phyloP scores from a whole-genome alignment of 495 filamentous ascomycete species.

The Jackrogersella minutella region DNA sequence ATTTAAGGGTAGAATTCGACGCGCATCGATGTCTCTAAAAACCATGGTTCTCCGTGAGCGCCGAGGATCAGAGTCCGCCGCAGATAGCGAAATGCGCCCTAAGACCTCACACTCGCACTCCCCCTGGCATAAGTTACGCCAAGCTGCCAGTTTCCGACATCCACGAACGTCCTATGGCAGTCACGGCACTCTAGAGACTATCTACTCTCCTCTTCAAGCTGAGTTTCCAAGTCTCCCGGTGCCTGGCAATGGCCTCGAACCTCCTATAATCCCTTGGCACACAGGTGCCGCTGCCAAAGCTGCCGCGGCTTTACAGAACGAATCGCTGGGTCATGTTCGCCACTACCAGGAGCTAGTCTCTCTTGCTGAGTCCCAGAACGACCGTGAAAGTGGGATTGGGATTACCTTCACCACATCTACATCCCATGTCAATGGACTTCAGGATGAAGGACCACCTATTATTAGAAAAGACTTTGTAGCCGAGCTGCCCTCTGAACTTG shows the following conservation, averaged over 20 bases:
- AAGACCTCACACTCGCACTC: conserved; percentile 58
- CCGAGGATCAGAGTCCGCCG: conserved; percentile 51
- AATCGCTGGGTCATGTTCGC: conserved; percentile 50
- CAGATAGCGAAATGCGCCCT: conserved; percentile 51
- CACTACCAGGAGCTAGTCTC: conserved; percentile 38
- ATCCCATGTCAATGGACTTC: conserved; percentile 50
- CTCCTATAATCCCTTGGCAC: conserved; percentile 61
- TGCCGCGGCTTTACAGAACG: conserved; percentile 72
- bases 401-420: conserved; percentile 68
- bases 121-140: conserved; percentile 57
- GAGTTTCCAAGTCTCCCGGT: conserved; percentile 52
- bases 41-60: conserved; percentile 56
- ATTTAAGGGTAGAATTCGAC: conserved; percentile 57
- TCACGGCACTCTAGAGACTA: conserved; percentile 43
- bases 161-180: conserved; percentile 49
- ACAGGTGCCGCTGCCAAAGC: conserved; percentile 75
- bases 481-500: conserved; percentile 73
- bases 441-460: conserved; percentile 31
- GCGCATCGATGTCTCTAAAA: conserved; percentile 60
- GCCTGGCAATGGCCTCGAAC: conserved; percentile 58
- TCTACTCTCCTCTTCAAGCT: conserved; percentile 45
- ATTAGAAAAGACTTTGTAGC: conserved; percentile 69
- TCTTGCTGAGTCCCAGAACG: conserved; percentile 53
- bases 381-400: conserved; percentile 82
- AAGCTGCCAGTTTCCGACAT: conserved; percentile 59